These are phyloP conservation scores for Iris macrosiphon DNA, from an alignment of 106 monocot genomes.

Conservation along the genomic window DNA sequence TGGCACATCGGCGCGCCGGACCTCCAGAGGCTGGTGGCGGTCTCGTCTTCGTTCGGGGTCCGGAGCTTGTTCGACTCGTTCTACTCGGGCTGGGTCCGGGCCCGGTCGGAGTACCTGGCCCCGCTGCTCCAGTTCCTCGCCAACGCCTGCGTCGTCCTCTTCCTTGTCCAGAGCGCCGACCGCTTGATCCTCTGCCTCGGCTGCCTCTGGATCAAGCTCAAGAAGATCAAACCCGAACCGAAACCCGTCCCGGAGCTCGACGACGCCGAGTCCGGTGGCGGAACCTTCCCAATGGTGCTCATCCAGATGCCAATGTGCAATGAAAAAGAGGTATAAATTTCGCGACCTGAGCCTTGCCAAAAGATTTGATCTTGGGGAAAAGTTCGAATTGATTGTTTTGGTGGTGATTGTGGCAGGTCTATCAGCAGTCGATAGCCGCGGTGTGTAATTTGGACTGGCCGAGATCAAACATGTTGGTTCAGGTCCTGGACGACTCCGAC, in stretches of 20 bases:
- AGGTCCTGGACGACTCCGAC: conserved; percentile 90
- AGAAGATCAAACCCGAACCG: conserved; percentile 53
- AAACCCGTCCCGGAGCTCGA: conserved; percentile 5
- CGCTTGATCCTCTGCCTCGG: conserved; percentile 76
- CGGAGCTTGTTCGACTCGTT: conserved; percentile 36
- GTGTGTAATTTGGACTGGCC: conserved; percentile 94
- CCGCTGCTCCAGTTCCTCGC: conserved; percentile 80
- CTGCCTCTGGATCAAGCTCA: conserved; percentile 78
- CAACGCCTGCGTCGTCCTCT: conserved; percentile 72
- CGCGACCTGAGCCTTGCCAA: not conserved
- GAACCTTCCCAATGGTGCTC: conserved; percentile 77
- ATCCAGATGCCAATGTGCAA: conserved; percentile 99
- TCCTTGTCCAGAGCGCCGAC: conserved; percentile 88
- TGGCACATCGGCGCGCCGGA: conserved; percentile 58
- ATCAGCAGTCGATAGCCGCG: conserved; percentile 90
- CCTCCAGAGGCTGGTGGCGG: conserved; percentile 19
- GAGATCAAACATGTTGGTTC: conserved; percentile 57
- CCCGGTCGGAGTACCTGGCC: conserved; percentile 66
- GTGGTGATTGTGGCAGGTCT: conserved; percentile 46
- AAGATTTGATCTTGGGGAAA: not conserved
- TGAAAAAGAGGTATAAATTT: conserved; percentile 71
- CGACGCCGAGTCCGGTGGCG: conserved; percentile 40
- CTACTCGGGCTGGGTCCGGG: conserved; percentile 51
- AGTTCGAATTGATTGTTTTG: not conserved
- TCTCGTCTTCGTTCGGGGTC: conserved; percentile 24